Evolutionary conservation across 345 rosid species (phyloP).

Genomic region (Limnanthes douglasii): DNA sequence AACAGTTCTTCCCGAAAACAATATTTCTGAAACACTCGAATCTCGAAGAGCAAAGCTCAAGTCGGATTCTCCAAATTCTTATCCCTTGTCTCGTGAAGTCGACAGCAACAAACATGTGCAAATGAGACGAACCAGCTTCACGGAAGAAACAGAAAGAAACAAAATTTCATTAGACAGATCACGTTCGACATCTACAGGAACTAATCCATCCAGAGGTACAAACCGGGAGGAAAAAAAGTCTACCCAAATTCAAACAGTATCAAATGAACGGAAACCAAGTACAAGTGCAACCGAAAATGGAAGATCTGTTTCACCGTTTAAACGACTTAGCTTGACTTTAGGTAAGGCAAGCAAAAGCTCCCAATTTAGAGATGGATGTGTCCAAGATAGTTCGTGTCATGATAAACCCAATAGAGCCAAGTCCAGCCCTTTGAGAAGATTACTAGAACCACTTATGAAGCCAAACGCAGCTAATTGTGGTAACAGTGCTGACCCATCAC

Average conservation of each 20-base stretch:
- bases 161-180: constrained; percentile 19
- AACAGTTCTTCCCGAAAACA: constrained; percentile 11
- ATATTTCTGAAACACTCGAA: constrained; percentile 11
- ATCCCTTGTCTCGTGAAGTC: constrained; percentile 23
- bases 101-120: constrained; percentile 14
- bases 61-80: constrained; percentile 22
- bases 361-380: constrained; percentile 30
- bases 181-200: constrained; percentile 15
- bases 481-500: constrained; percentile 17
- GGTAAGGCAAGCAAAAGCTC: constrained; percentile 42
- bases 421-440: constrained; percentile 80
- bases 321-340: constrained; percentile 38
- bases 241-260: constrained; percentile 16
- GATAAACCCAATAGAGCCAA: constrained; percentile 32
- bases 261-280: constrained; percentile 16
- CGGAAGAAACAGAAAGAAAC: constrained; percentile 11
- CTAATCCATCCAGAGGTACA: constrained; percentile 14
- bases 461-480: constrained; percentile 25
- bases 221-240: constrained; percentile 20
- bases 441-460: constrained; percentile 64
- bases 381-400: constrained; percentile 11
- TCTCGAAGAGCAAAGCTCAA: constrained; percentile 9
- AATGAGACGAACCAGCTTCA: constrained; percentile 12
- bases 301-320: constrained; percentile 71
- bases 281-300: constrained; percentile 31